Percentiles rank a stretch among this genome's conserved stretches.
These are phyloP conservation scores for Diplotaxis tenuifolia DNA, from an alignment of 345 rosid species.

Conservation along the genomic window DNA sequence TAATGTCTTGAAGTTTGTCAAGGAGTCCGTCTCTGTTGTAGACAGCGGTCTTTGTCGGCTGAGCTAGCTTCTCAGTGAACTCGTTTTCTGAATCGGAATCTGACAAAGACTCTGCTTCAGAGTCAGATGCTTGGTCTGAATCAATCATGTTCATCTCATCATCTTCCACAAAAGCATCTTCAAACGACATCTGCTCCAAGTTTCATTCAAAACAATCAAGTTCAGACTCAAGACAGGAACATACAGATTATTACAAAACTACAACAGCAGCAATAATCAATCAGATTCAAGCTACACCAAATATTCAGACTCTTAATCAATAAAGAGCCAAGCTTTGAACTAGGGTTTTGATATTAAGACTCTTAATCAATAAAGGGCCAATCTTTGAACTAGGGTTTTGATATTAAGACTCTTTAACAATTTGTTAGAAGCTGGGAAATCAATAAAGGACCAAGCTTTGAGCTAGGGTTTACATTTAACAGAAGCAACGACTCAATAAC, in stretches of 20 bases:
- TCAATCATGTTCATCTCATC: constrained; percentile 44
- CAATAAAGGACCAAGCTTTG: not conserved
- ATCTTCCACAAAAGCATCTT: constrained; percentile 42
- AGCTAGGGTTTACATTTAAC: not conserved
- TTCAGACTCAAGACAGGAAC: not conserved
- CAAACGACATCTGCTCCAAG: constrained; percentile 33
- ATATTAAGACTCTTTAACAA: not conserved
- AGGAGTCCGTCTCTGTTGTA: constrained; percentile 60
- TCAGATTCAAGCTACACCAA: not conserved
- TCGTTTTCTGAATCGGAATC: constrained; percentile 61
- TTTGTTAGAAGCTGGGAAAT: not conserved
- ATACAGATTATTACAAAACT: not conserved
- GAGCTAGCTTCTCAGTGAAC: constrained; percentile 53
- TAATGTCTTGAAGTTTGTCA: constrained; percentile 77
- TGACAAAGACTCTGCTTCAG: constrained; percentile 52
- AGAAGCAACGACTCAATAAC: not conserved
- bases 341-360: not conserved
- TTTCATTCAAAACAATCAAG: not conserved
- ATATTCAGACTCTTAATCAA: not conserved
- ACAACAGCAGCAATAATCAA: not conserved
- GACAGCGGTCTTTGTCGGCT: constrained; percentile 60
- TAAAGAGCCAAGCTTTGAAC: not conserved
- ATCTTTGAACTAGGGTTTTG: too few relatives aligned
- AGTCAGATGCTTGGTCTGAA: constrained; percentile 38
- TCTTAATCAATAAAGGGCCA: not conserved